Base-by-base conservation (phyloP, 306 rosid species). In the Lathyrus aphaca region DNA sequence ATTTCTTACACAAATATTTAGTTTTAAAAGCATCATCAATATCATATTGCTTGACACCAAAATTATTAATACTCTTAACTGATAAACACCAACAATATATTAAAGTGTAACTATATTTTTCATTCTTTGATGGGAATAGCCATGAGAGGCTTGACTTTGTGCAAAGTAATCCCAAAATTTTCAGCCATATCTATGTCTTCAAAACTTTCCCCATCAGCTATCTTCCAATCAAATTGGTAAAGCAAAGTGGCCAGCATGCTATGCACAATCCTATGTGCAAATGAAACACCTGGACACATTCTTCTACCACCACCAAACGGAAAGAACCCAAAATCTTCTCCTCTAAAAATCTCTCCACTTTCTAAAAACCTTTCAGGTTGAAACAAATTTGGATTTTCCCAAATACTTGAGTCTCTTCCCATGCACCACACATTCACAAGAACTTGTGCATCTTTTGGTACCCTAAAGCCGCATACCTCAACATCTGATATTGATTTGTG, bases 151-250 rank as follows among this genome's bases (percentile, higher is more conserved):
- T 48, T 48, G 23, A 48, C 25, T 48, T 48, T 16, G 54, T 48
- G 54, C 54, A 48, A 3, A 7, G 54, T 48, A 7, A 16, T 8
- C 11, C 54, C 54, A 48, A 48, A 48, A 7, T 16, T 48, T 16
- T 48, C 54, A 48, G 54, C 17, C 54, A 48, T 48, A 7, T 48
- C 54, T 10, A 48, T 48, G 8, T 48, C 54, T 48, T 48, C 53
- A 46, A n/a, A 5, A 5, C 6, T 46, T 46, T 5, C 25, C 10
- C 23, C 54, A 48, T 48, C 10, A 6, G 54, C 23, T 48, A 48
- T 4, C 54, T 16, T 48, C 54, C 54, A 48, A 48, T 48, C 54
- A 48, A 48, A 48, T 15, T 48, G 54, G 54, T 16, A 15, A 48
- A 48, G 25, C 23, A 48, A 7, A 16, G 54, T 48, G 54, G 54